phyloP scores from a whole-genome alignment of 352 stramenopile species.

The Globisporangium lucens region DNA sequence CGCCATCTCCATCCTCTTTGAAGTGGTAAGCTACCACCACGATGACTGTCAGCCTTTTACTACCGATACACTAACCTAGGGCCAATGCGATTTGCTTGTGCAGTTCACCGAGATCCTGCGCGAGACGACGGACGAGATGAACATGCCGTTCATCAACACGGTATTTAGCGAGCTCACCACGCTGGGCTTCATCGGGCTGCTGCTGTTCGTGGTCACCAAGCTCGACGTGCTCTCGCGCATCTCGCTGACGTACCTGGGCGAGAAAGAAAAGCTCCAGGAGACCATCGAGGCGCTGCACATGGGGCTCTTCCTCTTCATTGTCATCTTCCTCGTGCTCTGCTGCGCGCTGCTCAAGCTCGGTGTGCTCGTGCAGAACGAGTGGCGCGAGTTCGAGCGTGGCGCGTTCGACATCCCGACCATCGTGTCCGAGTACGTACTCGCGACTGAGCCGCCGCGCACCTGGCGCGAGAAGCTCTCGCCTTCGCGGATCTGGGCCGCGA shows the following conservation, averaged over 20 bases:
- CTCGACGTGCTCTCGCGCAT: conserved; percentile 49
- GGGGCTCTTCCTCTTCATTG: conserved; percentile 78
- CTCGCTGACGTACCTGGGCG: conserved; percentile 39
- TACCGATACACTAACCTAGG: not conserved
- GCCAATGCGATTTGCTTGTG: not conserved
- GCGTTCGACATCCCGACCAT: conserved; percentile 47
- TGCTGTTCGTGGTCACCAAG: conserved; percentile 67
- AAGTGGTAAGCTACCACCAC: conserved; percentile 26
- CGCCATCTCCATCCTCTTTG: conserved; percentile 63
- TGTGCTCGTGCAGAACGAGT: conserved; percentile 59
- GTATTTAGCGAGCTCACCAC: conserved; percentile 71
- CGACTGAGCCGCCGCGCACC: conserved; percentile 38
- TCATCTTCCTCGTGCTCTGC: conserved; percentile 78
- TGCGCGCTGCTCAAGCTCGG: conserved; percentile 59
- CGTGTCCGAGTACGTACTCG: conserved; percentile 56
- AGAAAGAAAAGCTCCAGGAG: conserved; percentile 52
- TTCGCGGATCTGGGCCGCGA: conserved; percentile 22
- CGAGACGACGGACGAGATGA: conserved; percentile 61
- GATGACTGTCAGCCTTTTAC: not conserved
- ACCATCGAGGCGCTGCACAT: conserved; percentile 79
- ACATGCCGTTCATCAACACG: conserved; percentile 71
- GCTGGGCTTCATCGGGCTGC: conserved; percentile 62
- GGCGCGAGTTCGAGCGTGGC: conserved; percentile 67
- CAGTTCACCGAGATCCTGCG: conserved; percentile 31
- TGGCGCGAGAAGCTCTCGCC: conserved; percentile 40